A percentile compares a stretch with the other conserved stretches of the same genome.
Evolutionary conservation across 1,284 basidiomycete genomes (phyloP).

Genomic region (Trametes versicolor): DNA sequence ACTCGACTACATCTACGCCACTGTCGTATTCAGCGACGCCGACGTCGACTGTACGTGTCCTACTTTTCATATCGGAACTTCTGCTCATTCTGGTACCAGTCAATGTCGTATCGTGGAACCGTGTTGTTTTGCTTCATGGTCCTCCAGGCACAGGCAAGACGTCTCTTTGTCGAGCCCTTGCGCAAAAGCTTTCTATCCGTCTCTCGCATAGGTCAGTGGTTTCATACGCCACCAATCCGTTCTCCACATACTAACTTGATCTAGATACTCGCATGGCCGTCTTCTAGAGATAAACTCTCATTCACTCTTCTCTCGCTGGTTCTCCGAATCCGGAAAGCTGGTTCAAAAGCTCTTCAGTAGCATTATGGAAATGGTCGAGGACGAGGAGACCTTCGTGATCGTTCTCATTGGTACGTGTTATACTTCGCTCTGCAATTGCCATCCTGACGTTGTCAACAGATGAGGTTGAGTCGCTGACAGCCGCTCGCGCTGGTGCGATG

Average conservation of each 20-base stretch:
- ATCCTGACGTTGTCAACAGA: slow-evolving; percentile 57
- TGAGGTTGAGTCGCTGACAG: slow-evolving; percentile 96
- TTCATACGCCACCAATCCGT: not conserved
- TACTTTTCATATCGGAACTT: not conserved
- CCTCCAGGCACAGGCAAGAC: slow-evolving; percentile 99
- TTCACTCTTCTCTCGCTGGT: slow-evolving; percentile 96
- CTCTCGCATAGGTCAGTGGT: slow-evolving; percentile 76
- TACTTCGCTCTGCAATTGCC: slow-evolving; percentile 13
- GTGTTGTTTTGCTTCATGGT: slow-evolving; percentile 93
- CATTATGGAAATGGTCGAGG: slow-evolving; percentile 90
- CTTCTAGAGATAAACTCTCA: slow-evolving; percentile 98
- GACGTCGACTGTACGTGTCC: slow-evolving; percentile 81
- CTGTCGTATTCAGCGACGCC: slow-evolving; percentile 89
- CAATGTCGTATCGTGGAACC: slow-evolving; percentile 95
- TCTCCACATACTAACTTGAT: not conserved
- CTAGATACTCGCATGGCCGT: slow-evolving; percentile 85
- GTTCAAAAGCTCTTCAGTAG: slow-evolving; percentile 93
- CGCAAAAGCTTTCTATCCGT: slow-evolving; percentile 95
- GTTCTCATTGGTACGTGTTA: slow-evolving; percentile 85
- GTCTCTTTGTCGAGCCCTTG: slow-evolving; percentile 91
- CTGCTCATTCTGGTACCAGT: slow-evolving; percentile 52
- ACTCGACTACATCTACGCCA: slow-evolving; percentile 94
- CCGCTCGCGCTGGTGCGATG: slow-evolving; percentile 93
- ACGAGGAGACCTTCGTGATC: slow-evolving; percentile 91
- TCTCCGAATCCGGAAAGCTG: slow-evolving; percentile 98